These are phyloP conservation scores for Xylariaceae sp. DNA, from an alignment of 2,329 filamentous ascomycete species.

Conservation along the genomic window DNA sequence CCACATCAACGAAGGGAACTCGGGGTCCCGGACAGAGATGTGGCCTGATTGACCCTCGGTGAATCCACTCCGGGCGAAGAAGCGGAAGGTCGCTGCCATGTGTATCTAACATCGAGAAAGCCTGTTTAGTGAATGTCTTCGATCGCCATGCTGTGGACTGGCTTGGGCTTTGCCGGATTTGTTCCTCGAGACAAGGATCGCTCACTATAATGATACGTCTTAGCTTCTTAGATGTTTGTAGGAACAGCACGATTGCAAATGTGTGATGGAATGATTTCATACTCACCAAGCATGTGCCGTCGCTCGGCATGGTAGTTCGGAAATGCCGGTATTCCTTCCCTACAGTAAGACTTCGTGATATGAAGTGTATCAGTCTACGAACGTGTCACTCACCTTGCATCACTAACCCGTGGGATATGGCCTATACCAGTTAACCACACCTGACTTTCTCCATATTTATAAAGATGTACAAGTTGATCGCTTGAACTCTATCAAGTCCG, in stretches of 20 bases:
- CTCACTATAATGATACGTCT: no score
- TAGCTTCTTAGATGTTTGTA: no score
- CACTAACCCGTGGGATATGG: constrained; percentile 34
- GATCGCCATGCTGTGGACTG: no score
- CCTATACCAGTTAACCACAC: constrained; percentile 17
- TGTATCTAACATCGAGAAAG: constrained; percentile 38
- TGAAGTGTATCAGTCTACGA: neutral
- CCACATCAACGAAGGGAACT: constrained; percentile 45
- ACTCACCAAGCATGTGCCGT: constrained; percentile 49
- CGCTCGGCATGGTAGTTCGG: constrained; percentile 44
- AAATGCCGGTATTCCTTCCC: constrained; percentile 41
- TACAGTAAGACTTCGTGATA: neutral
- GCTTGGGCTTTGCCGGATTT: no score
- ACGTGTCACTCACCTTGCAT: constrained; percentile 30
- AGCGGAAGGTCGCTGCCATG: constrained; percentile 65
- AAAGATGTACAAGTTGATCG: no score
- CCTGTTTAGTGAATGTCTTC: no score
- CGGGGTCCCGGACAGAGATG: constrained; percentile 29
- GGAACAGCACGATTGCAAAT: no score
- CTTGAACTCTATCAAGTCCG: neutral
- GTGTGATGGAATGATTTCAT: no score
- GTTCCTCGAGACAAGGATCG: no score
- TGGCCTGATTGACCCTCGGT: constrained; percentile 63
- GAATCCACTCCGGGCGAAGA: constrained; percentile 62
- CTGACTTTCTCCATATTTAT: neutral